Evolutionary conservation across 2,329 filamentous ascomycete genomes (phyloP), one percentile per base, ranked within the genome.

Genomic region (Diaporthe sp.): DNA sequence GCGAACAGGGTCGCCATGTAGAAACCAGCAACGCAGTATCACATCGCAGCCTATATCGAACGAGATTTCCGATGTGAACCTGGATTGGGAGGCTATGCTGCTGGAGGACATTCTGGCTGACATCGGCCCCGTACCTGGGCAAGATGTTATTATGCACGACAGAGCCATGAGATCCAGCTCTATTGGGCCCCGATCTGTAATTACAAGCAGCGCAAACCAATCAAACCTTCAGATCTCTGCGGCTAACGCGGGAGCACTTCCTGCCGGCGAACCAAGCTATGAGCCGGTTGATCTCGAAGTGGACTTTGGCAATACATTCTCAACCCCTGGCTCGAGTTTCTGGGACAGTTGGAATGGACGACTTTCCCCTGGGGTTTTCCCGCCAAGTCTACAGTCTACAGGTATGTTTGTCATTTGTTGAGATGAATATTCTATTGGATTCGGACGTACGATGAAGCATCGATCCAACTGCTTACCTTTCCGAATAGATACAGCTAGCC

Each of bases 161-260:
- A 3, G n/a, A 30, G 15, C 8, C n/a, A 3, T 22, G 7, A 27
- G 15, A 1, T 27, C 8, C 2, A 10, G 1, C n/a, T 22, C 25
- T 1, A 2, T 30, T 42, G 32, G 58, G 10, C n/a, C n/a, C n/a
- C n/a, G n/a, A n/a, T 19, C 37, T 27, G n/a, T 4, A 0, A 6
- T 0, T 25, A 10, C 15, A 22, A 19, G 35, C 58, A 19, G 4
- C 5, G 22, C 4, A 8, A 15, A 25, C 15, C 4, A 37, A 37
- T 1, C 9, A 1, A 19, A 15, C 3, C 22, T 15, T 15, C 17
- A 3, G 3, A 15, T 12, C 9, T 13, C 22, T 0, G 0, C 13
- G 1, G n/a, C 7, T 7, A 12, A 15, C 37, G 15, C 10, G 37
- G 58, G 19, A 12, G 1, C 15, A 12, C 6, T 19, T 3, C 7